Base-by-base conservation (phyloP, 345 rosid species). In the Kandelia obovata region DNA sequence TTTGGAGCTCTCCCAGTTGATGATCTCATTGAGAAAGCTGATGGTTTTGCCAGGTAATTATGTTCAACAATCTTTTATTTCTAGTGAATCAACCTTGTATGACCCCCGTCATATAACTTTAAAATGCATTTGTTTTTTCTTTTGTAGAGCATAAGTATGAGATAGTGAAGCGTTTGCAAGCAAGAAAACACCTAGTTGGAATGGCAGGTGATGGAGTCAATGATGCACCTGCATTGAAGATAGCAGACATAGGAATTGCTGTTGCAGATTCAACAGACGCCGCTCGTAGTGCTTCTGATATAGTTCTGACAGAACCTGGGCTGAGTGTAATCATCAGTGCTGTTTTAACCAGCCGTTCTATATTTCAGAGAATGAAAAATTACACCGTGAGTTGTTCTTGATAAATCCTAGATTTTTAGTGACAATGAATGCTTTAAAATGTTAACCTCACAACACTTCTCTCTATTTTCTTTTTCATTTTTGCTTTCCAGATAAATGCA, bases 201-300 rank as follows among this genome's bases (percentile, higher is more conserved):
- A 92, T 92, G 96, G 88, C 97, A 0, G 97, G 96, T 20, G 96
- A 92, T 71, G 96, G 96, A 66, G 97, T 92, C 53, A 92, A 92
- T 39, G 97, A 92, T 73, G 97, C 97, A 46, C 94, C 94, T 5
- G 97, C 94, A 43, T 75, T 92, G 43, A 89, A 92, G 85, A 80
- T 78, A 71, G 96, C 96, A 31, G 97, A 89, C 78, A 89, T 92
- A 28, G 97, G 97, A 49, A 89, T 92, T 77, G 96, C 94, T n/a
- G 97, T 89, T 62, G 96, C 89, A 3, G 96, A 92, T 83, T 83
- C 98, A n/a, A 92, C 96, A 16, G 98, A 92, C 82, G 96, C 96
- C 25, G 98, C 98, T 66, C 86, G 91, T 13, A 72, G 92, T 78
- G 98, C 98, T 72, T 89, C 96, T 39, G 94, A 92, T 71, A 92